Base-by-base conservation (phyloP, 495 filamentous ascomycete species). In the Astrothelium subdiscretum region DNA sequence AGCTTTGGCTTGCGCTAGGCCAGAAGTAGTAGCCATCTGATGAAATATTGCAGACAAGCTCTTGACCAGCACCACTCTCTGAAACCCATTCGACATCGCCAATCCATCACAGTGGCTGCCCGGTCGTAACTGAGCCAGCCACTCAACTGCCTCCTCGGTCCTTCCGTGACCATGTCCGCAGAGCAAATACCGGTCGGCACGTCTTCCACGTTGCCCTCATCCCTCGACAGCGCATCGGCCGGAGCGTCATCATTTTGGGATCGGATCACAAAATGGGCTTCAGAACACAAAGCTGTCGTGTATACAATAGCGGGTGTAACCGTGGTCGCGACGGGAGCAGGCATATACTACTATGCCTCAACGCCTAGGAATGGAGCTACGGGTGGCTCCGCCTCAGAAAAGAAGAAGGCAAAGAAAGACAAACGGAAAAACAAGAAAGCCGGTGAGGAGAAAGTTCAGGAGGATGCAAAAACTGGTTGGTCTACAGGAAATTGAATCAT, bases 221-320 rank as follows among this genome's bases (percentile, higher is more conserved):
- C 48, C 24, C 12, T 54, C 29, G 48, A 54, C 48, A 54, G 79
- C 44, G 70, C 81, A 52, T 72, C 79, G 54, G 71, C 82, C 32
- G 75, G 79, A 60, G 71, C 81, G 58, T 81, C 87, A 63, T 90
- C 91, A 24, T 71, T 95, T 59, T 95, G 90, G 90, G 87, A 92
- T 74, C 85, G 91, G 63, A 75, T 97, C 70, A 88, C 90, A 65
- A 88, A 82, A 74, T 98, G 92, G 91, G 90, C 87, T 27, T 90
- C 92, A 0, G 94, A 97, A 69, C 87, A 98, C 73, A 98, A 96
- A 77, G 88, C 87, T 43, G 79, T 92, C 54, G 94, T 96, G 42
- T 98, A 96, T 75, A 96, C 95, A 65, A 88, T 97, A 76, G 90
- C 90, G 62, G 94, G 92, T 73, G 87, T 95, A 31, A 91, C 91